These are phyloP conservation scores for Carex cristatella DNA, from an alignment of 176 grass and related monocot species.

Conservation along the genomic window DNA sequence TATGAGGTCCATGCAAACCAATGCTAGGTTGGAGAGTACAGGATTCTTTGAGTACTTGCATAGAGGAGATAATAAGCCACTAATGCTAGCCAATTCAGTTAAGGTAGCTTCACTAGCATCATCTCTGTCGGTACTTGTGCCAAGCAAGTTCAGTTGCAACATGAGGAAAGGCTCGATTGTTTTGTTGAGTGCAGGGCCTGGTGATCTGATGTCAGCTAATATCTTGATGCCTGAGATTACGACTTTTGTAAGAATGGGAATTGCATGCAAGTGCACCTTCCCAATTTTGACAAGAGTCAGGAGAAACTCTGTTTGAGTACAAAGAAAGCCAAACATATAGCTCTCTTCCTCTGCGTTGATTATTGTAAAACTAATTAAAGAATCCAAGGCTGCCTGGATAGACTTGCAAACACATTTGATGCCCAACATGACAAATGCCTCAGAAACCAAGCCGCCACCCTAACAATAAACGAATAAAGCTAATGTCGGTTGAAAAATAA, in stretches of 20 bases:
- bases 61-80: constrained; percentile 64
- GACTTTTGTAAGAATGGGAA: constrained; percentile 53
- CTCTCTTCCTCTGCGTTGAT: constrained; percentile 35
- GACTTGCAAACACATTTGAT: constrained; percentile 57
- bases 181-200: constrained; percentile 42
- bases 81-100: constrained; percentile 44
- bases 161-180: constrained; percentile 60
- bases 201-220: constrained; percentile 53
- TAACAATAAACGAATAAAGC: not conserved
- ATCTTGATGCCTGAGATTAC: constrained; percentile 37
- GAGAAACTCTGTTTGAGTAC: constrained; percentile 61
- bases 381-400: constrained; percentile 47
- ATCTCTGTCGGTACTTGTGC: constrained; percentile 35
- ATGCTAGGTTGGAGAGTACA: constrained; percentile 52
- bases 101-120: constrained; percentile 38
- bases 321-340: constrained; percentile 43
- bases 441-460: constrained; percentile 34
- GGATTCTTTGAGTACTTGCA: constrained; percentile 68
- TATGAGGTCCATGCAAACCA: constrained; percentile 78
- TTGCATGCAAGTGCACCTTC: constrained; percentile 28
- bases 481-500: not conserved
- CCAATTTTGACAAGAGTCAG: constrained; percentile 39
- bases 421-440: constrained; percentile 27
- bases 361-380: constrained; percentile 27
- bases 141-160: constrained; percentile 47